Evolutionary conservation across 805 yeast genomes (phyloP), one percentile per base, ranked within the genome.

Genomic region (Ogataea glucozyma): DNA sequence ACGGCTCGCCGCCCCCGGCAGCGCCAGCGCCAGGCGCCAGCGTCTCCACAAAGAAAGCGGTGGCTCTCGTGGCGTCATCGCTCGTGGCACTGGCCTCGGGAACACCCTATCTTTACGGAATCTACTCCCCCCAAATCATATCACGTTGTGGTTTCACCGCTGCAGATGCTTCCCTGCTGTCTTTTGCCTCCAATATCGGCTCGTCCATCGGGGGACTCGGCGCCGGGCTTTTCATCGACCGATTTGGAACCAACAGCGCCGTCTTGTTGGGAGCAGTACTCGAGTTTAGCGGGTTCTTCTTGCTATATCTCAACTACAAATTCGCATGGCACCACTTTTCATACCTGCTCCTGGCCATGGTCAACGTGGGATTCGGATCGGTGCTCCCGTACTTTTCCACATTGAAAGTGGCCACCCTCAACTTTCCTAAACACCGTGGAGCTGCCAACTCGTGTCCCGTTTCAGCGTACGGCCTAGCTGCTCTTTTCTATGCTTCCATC

Each of bases 61-160:
- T 42, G n/a, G 37, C 52, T 2, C 31, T 48, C 24, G 43, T 44
- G 22, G 40, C 40, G 10, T 45, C 49, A 3, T 45, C 49, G 18
- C 31, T 48, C 1, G 50, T 49, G 16, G 49, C 53, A 3, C 54
- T 84, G 35, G 88, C 84, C 0, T 74, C 88, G 3, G 91, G 93
- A 2, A 84, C 89, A 2, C 85, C 88, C 0, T 85, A 85, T 53
- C 65, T 83, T 11, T 85, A 79, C 58, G 86, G 90, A 0, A 77
- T 79, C n/a, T 85, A 79, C 57, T 81, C 88, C 1, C 90, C 91
- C 2, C 89, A 85, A 57, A 65, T 85, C 48, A 72, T 83, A 20
- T 65, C 69, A 19, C 65, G 72, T 51, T 77, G 84, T 18, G 73
- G 78, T 0, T 68, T 85, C 20, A 73, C 83, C 0, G 74, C 84